Evolutionary conservation across 2,329 filamentous ascomycete genomes (phyloP).

Genomic region (Ceratocystis colombiana): DNA sequence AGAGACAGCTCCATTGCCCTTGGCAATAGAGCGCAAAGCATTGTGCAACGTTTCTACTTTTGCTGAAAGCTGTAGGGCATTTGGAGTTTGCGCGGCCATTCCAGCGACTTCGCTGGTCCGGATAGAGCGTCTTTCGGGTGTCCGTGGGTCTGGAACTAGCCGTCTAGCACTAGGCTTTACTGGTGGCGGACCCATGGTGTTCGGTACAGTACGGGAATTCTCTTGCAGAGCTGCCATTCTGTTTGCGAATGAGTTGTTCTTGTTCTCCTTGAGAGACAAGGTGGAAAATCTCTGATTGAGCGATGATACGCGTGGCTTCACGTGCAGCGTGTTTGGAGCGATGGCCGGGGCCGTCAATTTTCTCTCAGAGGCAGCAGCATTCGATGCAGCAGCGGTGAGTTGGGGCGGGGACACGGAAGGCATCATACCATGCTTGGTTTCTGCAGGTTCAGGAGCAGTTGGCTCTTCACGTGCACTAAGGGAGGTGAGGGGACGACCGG

Average conservation of each 20-base stretch:
- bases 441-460: not conserved
- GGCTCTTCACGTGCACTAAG: conserved; percentile 15
- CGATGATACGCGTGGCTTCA: conserved; percentile 15
- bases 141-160: not conserved
- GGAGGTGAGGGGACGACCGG: conserved; percentile 14
- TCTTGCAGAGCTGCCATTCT: not conserved
- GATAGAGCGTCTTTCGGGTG: conserved; percentile 6
- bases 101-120: conserved; percentile 12
- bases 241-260: not conserved
- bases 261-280: conserved; percentile 20
- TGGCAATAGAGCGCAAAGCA: conserved; percentile 28
- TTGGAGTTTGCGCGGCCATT: not conserved
- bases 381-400: not conserved
- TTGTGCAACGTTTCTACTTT: conserved; percentile 17
- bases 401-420: conserved; percentile 10
- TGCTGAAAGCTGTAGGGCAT: conserved; percentile 5
- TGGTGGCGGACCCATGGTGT: not conserved
- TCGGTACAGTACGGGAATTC: not conserved
- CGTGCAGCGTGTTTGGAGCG: not conserved
- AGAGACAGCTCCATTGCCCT: conserved; percentile 15
- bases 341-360: not conserved
- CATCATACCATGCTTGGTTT: conserved; percentile 15
- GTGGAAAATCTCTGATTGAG: conserved; percentile 17
- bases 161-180: not conserved
- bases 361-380: not conserved